A percentile compares a stretch with the other conserved stretches of the same genome.
These are phyloP conservation scores for Phoenix roebelenii DNA, from an alignment of 176 grass and related monocot species.

Conservation along the genomic window DNA sequence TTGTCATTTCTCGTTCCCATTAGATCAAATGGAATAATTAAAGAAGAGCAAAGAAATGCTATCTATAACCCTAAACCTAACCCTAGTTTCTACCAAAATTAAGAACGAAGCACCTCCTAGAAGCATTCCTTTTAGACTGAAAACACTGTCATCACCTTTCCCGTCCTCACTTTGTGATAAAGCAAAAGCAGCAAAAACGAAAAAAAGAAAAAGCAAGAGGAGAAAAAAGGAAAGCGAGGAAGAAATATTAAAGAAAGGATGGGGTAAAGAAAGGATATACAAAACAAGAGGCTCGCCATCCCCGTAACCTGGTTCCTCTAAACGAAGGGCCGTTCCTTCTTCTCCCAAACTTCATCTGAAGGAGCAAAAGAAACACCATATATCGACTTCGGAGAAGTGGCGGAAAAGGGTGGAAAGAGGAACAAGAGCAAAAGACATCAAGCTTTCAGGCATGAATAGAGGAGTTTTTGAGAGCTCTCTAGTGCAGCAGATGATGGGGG, in stretches of 20 bases:
- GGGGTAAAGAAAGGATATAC: slow-evolving; percentile 7
- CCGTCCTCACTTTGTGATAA: slow-evolving; percentile 17
- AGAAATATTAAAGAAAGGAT: slow-evolving; percentile 6
- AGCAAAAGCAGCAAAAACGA: slow-evolving; percentile 13
- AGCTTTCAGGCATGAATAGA: slow-evolving; percentile 15
- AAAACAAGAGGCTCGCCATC: slow-evolving; percentile 3
- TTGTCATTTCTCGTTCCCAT: too few species aligned
- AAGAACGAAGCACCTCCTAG: neutral
- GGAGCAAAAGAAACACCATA: neutral
- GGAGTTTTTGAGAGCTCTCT: slow-evolving; percentile 2
- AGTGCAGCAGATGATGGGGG: slow-evolving; percentile 18
- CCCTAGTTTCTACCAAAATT: neutral
- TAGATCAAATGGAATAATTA: neutral
- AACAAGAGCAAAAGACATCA: neutral
- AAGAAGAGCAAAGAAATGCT: neutral
- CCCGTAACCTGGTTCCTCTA: slow-evolving; percentile 5
- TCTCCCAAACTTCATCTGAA: neutral
- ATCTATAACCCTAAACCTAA: neutral
- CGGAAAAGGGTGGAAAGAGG: neutral
- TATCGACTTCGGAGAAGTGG: neutral
- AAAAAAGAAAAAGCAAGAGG: too few species aligned
- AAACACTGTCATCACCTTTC: slow-evolving; percentile 8
- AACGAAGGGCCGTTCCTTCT: neutral
- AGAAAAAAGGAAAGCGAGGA: neutral
- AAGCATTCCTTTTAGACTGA: slow-evolving; percentile 4